Percentiles rank a stretch among this genome's conserved stretches.
These are phyloP conservation scores for Auricularia auricula-judae DNA, from an alignment of 768 basidiomycete species.

Conservation along the genomic window DNA sequence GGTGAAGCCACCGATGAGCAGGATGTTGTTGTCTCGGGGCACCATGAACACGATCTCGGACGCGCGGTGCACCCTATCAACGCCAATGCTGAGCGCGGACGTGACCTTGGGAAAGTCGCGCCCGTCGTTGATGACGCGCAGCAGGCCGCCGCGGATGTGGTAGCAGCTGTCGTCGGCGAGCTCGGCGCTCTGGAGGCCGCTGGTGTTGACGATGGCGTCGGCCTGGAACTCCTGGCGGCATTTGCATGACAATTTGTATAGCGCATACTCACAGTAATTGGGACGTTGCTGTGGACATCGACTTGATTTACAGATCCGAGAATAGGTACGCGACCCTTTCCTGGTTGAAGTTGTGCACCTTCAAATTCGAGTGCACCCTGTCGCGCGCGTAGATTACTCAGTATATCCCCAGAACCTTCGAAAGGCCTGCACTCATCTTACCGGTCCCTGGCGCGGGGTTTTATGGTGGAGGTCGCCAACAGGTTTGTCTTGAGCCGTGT, in stretches of 20 bases:
- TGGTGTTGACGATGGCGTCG: constrained; percentile 25
- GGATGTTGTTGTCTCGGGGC: constrained; percentile 25
- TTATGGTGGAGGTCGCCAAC: no score
- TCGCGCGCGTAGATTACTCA: constrained; percentile 82
- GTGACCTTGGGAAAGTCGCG: constrained; percentile 23
- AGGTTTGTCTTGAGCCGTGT: no score
- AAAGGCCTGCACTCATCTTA: no score
- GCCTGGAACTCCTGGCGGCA: constrained; percentile 33
- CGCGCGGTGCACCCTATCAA: constrained; percentile 20
- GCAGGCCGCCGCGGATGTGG: constrained; percentile 27
- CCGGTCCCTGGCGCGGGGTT: no score
- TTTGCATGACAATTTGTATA: constrained; percentile 97
- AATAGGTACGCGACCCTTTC: constrained; percentile 92
- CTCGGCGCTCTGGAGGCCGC: constrained; percentile 22
- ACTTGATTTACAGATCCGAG: constrained; percentile 90
- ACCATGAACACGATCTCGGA: constrained; percentile 25
- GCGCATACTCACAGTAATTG: constrained; percentile 86
- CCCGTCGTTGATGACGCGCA: constrained; percentile 27
- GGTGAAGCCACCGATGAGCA: constrained; percentile 24
- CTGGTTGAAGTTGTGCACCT: constrained; percentile 89
- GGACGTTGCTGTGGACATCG: constrained; percentile 96
- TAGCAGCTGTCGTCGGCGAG: constrained; percentile 24
- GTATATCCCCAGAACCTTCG: no score
- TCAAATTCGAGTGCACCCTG: constrained; percentile 60
- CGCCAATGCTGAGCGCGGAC: constrained; percentile 22